phyloP scores from a whole-genome alignment of 371 early-diverging fungal species.

The Rhizopus microsporus region DNA sequence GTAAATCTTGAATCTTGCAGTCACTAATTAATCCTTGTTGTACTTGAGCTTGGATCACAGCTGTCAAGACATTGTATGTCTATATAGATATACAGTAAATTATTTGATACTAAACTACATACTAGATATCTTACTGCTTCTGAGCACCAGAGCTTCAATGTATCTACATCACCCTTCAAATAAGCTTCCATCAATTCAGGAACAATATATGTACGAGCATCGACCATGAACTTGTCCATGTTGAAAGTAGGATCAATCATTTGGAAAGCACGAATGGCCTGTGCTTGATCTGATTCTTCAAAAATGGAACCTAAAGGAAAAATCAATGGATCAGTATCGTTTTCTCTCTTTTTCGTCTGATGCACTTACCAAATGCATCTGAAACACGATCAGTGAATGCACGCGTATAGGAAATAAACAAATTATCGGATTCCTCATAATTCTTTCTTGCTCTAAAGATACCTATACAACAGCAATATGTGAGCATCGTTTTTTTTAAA shows the following conservation, averaged over 20 bases:
- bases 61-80: constrained; percentile 88
- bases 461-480: constrained; percentile 26
- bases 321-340: background rate
- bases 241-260: constrained; percentile 87
- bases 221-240: constrained; percentile 85
- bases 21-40: constrained; percentile 89
- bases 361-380: constrained; percentile 63
- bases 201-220: constrained; percentile 87
- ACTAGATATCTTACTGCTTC: constrained; percentile 68
- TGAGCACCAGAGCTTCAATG: constrained; percentile 90
- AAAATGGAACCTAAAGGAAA: constrained; percentile 61
- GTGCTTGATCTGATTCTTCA: constrained; percentile 93
- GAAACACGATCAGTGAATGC: constrained; percentile 78
- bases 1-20: constrained; percentile 91
- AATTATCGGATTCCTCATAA: constrained; percentile 91
- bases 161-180: constrained; percentile 79
- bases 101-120: constrained; percentile 6
- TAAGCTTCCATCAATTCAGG: constrained; percentile 98
- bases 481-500: constrained; percentile 1
- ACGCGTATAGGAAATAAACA: constrained; percentile 81
- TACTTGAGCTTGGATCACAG: constrained; percentile 82
- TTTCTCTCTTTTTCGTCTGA: background rate
- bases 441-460: constrained; percentile 76
- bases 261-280: constrained; percentile 82
- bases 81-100: constrained; percentile 20